Conservation (phyloP, 2,329 filamentous ascomycete genomes). For the Dactylellina leptospora region DNA sequence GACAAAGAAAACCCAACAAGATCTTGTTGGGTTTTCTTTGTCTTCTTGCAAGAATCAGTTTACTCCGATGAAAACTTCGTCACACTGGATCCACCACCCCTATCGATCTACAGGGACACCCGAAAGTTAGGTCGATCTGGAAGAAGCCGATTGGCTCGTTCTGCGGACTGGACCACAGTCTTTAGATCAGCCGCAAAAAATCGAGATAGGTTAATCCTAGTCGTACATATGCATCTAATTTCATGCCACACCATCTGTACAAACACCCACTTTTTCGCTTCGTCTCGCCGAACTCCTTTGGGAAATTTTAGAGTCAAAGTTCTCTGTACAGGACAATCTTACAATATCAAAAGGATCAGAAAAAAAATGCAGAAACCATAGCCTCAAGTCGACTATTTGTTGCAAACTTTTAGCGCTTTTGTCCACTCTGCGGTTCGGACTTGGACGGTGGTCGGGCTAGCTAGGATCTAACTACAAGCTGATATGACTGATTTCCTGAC, state of each 20-base stretch:
- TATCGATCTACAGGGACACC: constrained; percentile 25
- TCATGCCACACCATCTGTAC: constrained; percentile 34
- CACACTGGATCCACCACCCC: neutral
- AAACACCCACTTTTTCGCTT: constrained; percentile 2
- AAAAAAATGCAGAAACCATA: too few relatives aligned
- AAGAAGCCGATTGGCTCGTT: constrained; percentile 25
- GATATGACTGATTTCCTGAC: neutral
- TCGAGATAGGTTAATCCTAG: constrained; percentile 19
- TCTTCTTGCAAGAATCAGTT: neutral
- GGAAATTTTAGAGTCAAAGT: too few relatives aligned
- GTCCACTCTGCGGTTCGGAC: too few relatives aligned
- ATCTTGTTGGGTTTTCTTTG: neutral
- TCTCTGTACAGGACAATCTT: too few relatives aligned
- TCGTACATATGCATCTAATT: constrained; percentile 14
- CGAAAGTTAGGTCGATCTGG: neutral
- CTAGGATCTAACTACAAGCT: too few relatives aligned
- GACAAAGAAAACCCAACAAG: too few relatives aligned
- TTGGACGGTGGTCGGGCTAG: too few relatives aligned
- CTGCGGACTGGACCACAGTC: neutral
- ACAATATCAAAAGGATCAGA: too few relatives aligned
- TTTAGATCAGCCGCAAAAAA: constrained; percentile 33
- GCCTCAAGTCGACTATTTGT: too few relatives aligned
- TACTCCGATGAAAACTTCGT: neutral
- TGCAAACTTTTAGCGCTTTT: too few relatives aligned
- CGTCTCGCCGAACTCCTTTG: constrained; percentile 43